These are phyloP conservation scores for Mallotus japonicus DNA, from an alignment of 441 rosid genomes.

Conservation along the genomic window DNA sequence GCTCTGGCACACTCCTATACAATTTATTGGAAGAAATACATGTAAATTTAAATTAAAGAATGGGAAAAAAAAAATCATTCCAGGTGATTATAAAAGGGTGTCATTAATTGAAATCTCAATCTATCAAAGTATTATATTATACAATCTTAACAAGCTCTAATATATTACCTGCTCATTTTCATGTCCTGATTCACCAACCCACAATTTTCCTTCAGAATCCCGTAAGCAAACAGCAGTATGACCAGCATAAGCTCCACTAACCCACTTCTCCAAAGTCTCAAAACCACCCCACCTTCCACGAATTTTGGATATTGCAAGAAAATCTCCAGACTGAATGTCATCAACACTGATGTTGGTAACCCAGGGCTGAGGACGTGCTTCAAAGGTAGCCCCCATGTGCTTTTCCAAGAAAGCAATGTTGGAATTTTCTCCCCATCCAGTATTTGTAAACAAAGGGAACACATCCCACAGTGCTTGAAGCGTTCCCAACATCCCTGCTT, in stretches of 20 bases:
- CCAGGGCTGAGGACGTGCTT: slow-evolving; percentile 85
- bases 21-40: no score
- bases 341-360: slow-evolving; percentile 62
- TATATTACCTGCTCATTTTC: slow-evolving; percentile 79
- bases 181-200: slow-evolving; percentile 96
- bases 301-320: slow-evolving; percentile 84
- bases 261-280: slow-evolving; percentile 98
- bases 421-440: slow-evolving; percentile 91
- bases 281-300: slow-evolving; percentile 99
- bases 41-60: no score
- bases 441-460: slow-evolving; percentile 88
- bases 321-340: slow-evolving; percentile 88
- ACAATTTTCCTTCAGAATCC: slow-evolving; percentile 89
- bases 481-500: slow-evolving; percentile 96
- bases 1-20: no score
- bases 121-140: no score
- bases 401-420: slow-evolving; percentile 78
- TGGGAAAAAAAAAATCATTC: no score
- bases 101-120: no score
- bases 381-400: slow-evolving; percentile 83
- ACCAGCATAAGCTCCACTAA: slow-evolving; percentile 95
- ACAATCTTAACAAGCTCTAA: neutral
- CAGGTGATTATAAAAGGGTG: no score
- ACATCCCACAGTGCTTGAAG: slow-evolving; percentile 92
- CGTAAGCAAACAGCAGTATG: slow-evolving; percentile 83